phyloP scores from a whole-genome alignment of 1,139 yeast species.

The Casaregolazyma lundiana region DNA sequence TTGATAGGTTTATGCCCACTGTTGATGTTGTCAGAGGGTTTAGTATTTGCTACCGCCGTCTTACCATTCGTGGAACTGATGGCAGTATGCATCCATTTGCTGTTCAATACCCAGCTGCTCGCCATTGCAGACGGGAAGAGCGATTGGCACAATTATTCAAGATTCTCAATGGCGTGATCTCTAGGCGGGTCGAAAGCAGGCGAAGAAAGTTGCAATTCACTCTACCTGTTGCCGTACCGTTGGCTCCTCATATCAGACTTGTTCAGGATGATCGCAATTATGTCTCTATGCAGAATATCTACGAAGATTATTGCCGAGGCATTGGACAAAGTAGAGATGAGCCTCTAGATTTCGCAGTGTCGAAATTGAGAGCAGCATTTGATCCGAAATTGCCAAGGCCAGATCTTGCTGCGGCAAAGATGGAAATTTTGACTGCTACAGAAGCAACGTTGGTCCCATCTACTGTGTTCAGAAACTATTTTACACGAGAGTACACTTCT shows the following conservation, averaged over 20 bases:
- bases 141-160: slow-evolving; percentile 87
- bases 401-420: slow-evolving; percentile 80
- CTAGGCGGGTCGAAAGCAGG: slow-evolving; percentile 81
- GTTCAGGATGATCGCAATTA: slow-evolving; percentile 79
- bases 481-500: slow-evolving; percentile 58
- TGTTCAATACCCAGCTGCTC: slow-evolving; percentile 95
- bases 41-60: slow-evolving; percentile 85
- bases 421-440: slow-evolving; percentile 85
- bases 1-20: slow-evolving; percentile 86
- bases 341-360: slow-evolving; percentile 81
- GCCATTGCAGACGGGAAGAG: slow-evolving; percentile 96
- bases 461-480: slow-evolving; percentile 70
- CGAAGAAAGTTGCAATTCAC: slow-evolving; percentile 82
- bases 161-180: slow-evolving; percentile 74
- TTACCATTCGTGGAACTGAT: slow-evolving; percentile 89
- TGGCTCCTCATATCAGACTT: slow-evolving; percentile 91
- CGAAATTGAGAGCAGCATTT: slow-evolving; percentile 85
- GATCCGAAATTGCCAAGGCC: slow-evolving; percentile 92
- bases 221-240: slow-evolving; percentile 86
- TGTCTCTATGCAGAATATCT: slow-evolving; percentile 77
- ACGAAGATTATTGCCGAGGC: slow-evolving; percentile 79
- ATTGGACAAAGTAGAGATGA: slow-evolving; percentile 79
- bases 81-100: slow-evolving; percentile 91
- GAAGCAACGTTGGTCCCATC: slow-evolving; percentile 85
- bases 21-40: slow-evolving; percentile 87